Conservation (phyloP, 2,329 filamentous ascomycete species). For the Lasiodiplodia sp. region DNA sequence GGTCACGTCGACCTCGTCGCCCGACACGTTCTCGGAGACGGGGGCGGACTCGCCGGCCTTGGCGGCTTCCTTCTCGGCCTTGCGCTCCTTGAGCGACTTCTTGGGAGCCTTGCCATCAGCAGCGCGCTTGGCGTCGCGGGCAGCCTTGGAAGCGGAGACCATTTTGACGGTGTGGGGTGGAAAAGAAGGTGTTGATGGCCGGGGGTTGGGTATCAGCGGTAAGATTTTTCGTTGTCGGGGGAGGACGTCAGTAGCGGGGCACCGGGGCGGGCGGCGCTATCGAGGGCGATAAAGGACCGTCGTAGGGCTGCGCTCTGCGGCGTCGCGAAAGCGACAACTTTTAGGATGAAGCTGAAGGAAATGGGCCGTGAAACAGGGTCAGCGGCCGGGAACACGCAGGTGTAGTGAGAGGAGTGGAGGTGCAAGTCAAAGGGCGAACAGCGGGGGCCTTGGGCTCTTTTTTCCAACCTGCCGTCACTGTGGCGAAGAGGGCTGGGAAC, state of each 20-base stretch:
- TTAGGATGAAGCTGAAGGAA: not conserved
- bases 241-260: constrained; percentile 31
- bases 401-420: constrained; percentile 17
- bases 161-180: constrained; percentile 51
- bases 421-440: constrained; percentile 1
- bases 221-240: constrained; percentile 30
- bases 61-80: constrained; percentile 72
- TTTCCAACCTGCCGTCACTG: constrained; percentile 24
- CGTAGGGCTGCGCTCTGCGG: constrained; percentile 28
- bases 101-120: constrained; percentile 76
- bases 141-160: constrained; percentile 74
- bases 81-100: constrained; percentile 76
- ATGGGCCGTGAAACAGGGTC: constrained; percentile 18
- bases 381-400: constrained; percentile 6
- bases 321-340: constrained; percentile 9
- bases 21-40: not conserved
- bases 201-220: constrained; percentile 24
- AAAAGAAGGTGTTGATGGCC: constrained; percentile 28
- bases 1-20: constrained; percentile 43
- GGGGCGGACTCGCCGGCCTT: constrained; percentile 65
- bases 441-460: constrained; percentile 16
- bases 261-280: constrained; percentile 29
- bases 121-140: constrained; percentile 70
- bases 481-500: constrained; percentile 30
- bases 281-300: constrained; percentile 27